Conservation (phyloP, 2,329 filamentous ascomycete species). For the Bertia moriformis region DNA sequence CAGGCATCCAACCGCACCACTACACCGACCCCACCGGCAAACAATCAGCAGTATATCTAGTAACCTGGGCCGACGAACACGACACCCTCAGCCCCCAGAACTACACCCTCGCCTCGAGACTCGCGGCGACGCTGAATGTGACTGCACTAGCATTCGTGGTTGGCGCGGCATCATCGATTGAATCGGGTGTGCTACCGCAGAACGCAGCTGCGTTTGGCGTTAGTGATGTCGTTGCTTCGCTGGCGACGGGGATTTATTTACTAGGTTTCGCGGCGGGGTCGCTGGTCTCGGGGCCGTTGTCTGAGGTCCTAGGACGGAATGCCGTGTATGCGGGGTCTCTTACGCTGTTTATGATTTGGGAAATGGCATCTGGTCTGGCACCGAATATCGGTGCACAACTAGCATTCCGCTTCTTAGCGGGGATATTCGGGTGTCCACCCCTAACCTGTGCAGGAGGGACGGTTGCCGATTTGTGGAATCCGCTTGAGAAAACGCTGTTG, state of each 20-base stretch:
- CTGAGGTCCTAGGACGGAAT: constrained; percentile 20
- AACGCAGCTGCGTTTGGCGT: constrained; percentile 29
- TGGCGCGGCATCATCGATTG: constrained; percentile 33
- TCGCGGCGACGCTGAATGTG: constrained; percentile 24
- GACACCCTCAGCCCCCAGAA: constrained; percentile 23
- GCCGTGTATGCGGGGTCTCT: constrained; percentile 22
- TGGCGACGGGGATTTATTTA: constrained; percentile 24
- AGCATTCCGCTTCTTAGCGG: constrained; percentile 30
- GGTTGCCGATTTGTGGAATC: constrained; percentile 21
- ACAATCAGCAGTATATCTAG: constrained; percentile 16
- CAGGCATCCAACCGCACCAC: constrained; percentile 14
- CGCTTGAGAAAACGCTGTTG: constrained; percentile 8
- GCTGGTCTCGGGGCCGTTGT: constrained; percentile 21
- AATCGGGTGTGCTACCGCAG: constrained; percentile 28
- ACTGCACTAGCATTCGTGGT: constrained; percentile 32
- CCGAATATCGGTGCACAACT: constrained; percentile 25
- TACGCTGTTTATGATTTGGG: constrained; percentile 25
- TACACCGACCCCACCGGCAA: constrained; percentile 10
- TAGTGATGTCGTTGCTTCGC: constrained; percentile 29
- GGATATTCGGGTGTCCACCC: constrained; percentile 27
- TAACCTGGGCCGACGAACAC: constrained; percentile 19
- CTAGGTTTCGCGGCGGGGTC: constrained; percentile 20
- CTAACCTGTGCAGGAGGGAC: constrained; percentile 25
- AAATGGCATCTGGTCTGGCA: constrained; percentile 25
- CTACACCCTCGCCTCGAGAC: constrained; percentile 15